Conservation (phyloP, 768 basidiomycete genomes). For the Lactifluus echinatus region DNA sequence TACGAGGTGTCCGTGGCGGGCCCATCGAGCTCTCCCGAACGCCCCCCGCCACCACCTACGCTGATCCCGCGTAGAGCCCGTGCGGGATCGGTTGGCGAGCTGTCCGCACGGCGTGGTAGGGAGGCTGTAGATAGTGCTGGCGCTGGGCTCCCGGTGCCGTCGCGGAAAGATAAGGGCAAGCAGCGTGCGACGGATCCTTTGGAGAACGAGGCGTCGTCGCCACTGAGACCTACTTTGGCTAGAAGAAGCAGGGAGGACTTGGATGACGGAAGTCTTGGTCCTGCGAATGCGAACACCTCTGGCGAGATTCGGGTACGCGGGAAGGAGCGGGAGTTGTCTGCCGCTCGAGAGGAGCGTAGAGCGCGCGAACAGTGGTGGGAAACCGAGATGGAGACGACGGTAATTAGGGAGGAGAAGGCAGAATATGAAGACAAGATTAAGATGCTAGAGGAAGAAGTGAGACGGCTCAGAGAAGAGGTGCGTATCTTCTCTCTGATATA, state of each 20-base stretch:
- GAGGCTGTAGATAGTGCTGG: not conserved
- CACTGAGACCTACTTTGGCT: not conserved
- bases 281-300: conserved; percentile 32
- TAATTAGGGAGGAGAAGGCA: conserved; percentile 36
- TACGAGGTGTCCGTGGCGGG: conserved; percentile 4
- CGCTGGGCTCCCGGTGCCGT: conserved; percentile 2
- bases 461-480: conserved; percentile 50
- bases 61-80: not conserved
- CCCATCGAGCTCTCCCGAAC: conserved; percentile 12
- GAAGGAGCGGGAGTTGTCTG: conserved; percentile 54
- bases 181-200: conserved; percentile 11
- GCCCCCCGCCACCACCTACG: not conserved
- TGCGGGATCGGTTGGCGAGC: not conserved
- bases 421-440: conserved; percentile 56
- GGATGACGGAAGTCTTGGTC: not conserved
- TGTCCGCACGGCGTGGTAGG: not conserved
- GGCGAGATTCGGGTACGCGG: conserved; percentile 43
- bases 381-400: conserved; percentile 30
- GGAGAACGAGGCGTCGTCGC: not conserved
- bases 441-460: conserved; percentile 59
- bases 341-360: conserved; percentile 44
- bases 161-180: conserved; percentile 26
- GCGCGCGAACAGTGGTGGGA: conserved; percentile 36
- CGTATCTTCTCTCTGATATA: not conserved
- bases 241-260: not conserved